Evolutionary conservation across 805 yeast species (phyloP), one percentile per base, ranked within the genome.

Genomic region (Teunomyces funiuensis): DNA sequence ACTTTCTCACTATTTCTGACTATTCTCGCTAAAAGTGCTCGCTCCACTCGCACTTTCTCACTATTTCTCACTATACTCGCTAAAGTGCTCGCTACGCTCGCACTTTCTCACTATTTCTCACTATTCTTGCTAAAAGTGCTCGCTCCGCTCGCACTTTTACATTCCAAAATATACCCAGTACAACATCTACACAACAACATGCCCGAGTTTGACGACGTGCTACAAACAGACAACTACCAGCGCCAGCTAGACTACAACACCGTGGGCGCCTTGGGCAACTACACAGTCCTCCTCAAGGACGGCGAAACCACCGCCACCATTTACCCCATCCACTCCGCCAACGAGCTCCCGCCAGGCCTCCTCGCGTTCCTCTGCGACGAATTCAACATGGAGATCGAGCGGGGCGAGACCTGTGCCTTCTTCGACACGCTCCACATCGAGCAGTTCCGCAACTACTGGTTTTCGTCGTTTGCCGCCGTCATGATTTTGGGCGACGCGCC

Each of bases 231-330:
- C 8, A 71, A 69, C 47, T 73, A 60, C 56, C 57, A 76, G 50
- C 73, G 68, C 6, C 76, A 60, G 52, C 60, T 62, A 38, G 74
- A 63, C 27, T 70, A 64, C 52, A 55, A 51, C 33, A 57, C 68
- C 1, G 61, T 55, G 28, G 53, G 65, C 16, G 58, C 53, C 14
- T 73, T 80, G 23, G 81, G 76, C 39, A 79, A 93, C 5, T 81
- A 83, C 52, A 87, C 95, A 1, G 87, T 88, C 2, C 65, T 88
- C 9, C 69, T 89, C 19, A 84, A 86, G 55, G 97, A 90, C 61
- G 88, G 91, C 13, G 93, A 87, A 50, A 89, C 97, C 1, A 80
- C 90, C 0, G 97, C 97, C 1, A 90, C 97, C 3, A 83, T 93
- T 44, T 88, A 88, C 57, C 98, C 99, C 3, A 77, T 91, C 10